Evolutionary conservation across 1,284 basidiomycete species (phyloP).

Genomic region (Moesziomyces parantarcticus): DNA sequence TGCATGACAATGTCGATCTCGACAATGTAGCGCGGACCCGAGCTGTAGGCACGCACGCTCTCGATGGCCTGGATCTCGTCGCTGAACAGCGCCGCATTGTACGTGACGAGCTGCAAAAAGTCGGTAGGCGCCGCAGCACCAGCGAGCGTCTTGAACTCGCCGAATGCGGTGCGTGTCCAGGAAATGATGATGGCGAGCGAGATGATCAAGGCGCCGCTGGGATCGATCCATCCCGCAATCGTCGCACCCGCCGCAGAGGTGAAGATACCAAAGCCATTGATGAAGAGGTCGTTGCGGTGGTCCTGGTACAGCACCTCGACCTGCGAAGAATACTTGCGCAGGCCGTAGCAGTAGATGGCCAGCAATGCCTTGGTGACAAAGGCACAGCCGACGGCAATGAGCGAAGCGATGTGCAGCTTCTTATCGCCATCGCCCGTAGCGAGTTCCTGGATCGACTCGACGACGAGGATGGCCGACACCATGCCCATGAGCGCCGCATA

Average conservation of each 20-base stretch:
- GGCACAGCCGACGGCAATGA: constrained; percentile 83
- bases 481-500: constrained; percentile 77
- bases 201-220: constrained; percentile 79
- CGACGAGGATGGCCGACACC: constrained; percentile 85
- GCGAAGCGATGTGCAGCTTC: constrained; percentile 81
- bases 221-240: constrained; percentile 85
- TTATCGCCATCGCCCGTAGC: constrained; percentile 74
- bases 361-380: constrained; percentile 85
- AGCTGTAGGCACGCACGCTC: constrained; percentile 71
- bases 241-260: constrained; percentile 92
- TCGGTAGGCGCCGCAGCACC: constrained; percentile 91
- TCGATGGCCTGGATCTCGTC: constrained; percentile 87
- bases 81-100: constrained; percentile 77
- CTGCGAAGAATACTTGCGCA: constrained; percentile 84
- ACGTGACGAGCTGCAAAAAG: constrained; percentile 88
- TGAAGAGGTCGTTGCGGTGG: constrained; percentile 77
- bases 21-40: constrained; percentile 82
- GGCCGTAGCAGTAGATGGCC: constrained; percentile 85
- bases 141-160: constrained; percentile 85
- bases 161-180: constrained; percentile 72
- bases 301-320: constrained; percentile 95
- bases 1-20: constrained; percentile 95
- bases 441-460: constrained; percentile 81
- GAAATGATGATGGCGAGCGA: constrained; percentile 81
- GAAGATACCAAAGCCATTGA: constrained; percentile 77